Conservation (phyloP, 202 grass and related monocot genomes). For the Musa balbisiana region DNA sequence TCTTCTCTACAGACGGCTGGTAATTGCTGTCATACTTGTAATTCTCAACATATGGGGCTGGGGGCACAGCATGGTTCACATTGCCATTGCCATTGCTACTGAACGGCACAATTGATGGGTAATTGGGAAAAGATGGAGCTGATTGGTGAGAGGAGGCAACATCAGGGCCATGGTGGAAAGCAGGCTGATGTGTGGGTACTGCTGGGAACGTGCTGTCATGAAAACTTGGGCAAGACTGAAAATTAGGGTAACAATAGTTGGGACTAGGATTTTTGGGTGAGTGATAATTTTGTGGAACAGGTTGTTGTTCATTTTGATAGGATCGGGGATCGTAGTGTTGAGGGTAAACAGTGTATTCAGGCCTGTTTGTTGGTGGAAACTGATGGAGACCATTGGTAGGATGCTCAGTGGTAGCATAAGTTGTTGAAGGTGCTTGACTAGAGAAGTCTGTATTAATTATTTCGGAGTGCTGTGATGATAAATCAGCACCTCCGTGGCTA, state of each 20-base stretch:
- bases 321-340: slow-evolving; percentile 30
- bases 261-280: slow-evolving; percentile 44
- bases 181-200: slow-evolving; percentile 47
- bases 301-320: slow-evolving; percentile 28
- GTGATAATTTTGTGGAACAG: slow-evolving; percentile 53
- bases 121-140: slow-evolving; percentile 19
- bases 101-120: slow-evolving; percentile 25
- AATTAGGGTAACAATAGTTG: slow-evolving; percentile 69
- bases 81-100: slow-evolving; percentile 12
- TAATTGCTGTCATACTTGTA: slow-evolving; percentile 76
- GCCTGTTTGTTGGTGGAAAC: slow-evolving; percentile 24
- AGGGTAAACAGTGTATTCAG: slow-evolving; percentile 35
- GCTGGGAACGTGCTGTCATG: slow-evolving; percentile 55
- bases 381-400: too few species aligned
- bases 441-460: slow-evolving; percentile 31
- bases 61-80: slow-evolving; percentile 21
- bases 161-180: slow-evolving; percentile 33
- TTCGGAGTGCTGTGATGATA: slow-evolving; percentile 22
- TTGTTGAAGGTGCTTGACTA: slow-evolving; percentile 34
- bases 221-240: slow-evolving; percentile 82
- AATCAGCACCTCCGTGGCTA: too few species aligned
- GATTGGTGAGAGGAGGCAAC: slow-evolving; percentile 24
- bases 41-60: slow-evolving; percentile 35
- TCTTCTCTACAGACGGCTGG: slow-evolving; percentile 71
- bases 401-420: slow-evolving; percentile 33